These are phyloP conservation scores for Hippophae rhamnoides DNA, from an alignment of 306 rosid genomes.

Conservation along the genomic window DNA sequence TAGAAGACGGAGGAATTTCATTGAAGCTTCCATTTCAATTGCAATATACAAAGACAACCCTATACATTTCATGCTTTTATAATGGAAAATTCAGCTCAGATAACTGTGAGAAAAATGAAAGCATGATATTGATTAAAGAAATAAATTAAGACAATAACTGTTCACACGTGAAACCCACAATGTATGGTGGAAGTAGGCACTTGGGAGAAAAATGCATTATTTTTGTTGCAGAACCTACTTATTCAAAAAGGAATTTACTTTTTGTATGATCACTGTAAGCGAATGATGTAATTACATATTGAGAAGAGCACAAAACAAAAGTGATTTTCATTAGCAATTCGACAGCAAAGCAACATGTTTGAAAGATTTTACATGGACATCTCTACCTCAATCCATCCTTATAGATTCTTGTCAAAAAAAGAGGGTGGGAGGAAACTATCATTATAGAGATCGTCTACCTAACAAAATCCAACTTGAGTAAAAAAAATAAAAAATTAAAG, in stretches of 20 bases:
- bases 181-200: slow-evolving; percentile 33
- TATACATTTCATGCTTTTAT: slow-evolving; percentile 14
- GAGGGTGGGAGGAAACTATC: no score
- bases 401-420: no score
- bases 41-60: background rate
- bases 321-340: no score
- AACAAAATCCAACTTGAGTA: no score
- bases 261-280: slow-evolving; percentile 3
- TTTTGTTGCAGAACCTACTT: slow-evolving; percentile 15
- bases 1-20: slow-evolving; percentile 18
- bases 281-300: background rate
- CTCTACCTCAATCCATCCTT: no score
- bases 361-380: no score
- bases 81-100: slow-evolving; percentile 7
- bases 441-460: no score
- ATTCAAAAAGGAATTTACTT: slow-evolving; percentile 6
- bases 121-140: no score
- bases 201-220: background rate
- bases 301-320: no score
- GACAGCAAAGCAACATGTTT: no score
- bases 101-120: background rate
- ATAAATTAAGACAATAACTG: background rate
- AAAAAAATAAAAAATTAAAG: no score
- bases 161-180: slow-evolving; percentile 13
- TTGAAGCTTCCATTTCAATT: slow-evolving; percentile 15